Base-by-base conservation (phyloP, 345 rosid species). In the Populus nigra region DNA sequence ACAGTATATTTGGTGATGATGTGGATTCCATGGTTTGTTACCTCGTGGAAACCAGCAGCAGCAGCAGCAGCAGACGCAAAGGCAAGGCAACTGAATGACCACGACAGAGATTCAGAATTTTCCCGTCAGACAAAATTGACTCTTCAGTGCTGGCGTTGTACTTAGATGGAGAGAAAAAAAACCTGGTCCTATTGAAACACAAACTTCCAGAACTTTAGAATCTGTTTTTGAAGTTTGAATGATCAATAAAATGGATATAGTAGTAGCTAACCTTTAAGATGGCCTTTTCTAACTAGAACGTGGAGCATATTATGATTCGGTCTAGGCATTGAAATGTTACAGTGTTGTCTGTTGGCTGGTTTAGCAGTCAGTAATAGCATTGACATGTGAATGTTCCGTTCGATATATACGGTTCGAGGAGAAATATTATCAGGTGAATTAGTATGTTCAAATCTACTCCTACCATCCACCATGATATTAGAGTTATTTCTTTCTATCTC, bases 1-100 rank as follows among this genome's bases (percentile, higher is more conserved):
- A 91, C 84, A 91, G 94, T 87, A 91, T 96, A 78, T 96, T 94
- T 10, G 99, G 98, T 38, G 99, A 96, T 15, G 98, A 96, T 25
- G 96, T 94, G 17, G 97, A 96, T 73, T 96, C 99, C 7, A 89
- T 94, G 89, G 96, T 96, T 35, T 94, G 94, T 67, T 96, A 91
- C 74, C 88, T 96, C 69, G 6, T 96, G 84, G 98, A 96, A 82
- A 94, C 93, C 12, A 85, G 88, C 78, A 88, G 87, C 75, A 33
- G 35, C 35, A 33, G 35, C 35, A 81, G 93, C 82, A 85, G 91
- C 85, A 82, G 97, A 74, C 87, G 94, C 69, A 92, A 92, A 85
- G 97, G 97, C 86, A 92, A 92, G 88, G 91, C 97, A 18, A 88
- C 93, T 0, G 98, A 96, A 84, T 92, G 84, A 35, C 61, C 1